Percentiles rank a stretch among this genome's conserved stretches.
These are phyloP conservation scores for Tulasnella sp. DNA, from an alignment of 768 basidiomycete genomes.

Conservation along the genomic window DNA sequence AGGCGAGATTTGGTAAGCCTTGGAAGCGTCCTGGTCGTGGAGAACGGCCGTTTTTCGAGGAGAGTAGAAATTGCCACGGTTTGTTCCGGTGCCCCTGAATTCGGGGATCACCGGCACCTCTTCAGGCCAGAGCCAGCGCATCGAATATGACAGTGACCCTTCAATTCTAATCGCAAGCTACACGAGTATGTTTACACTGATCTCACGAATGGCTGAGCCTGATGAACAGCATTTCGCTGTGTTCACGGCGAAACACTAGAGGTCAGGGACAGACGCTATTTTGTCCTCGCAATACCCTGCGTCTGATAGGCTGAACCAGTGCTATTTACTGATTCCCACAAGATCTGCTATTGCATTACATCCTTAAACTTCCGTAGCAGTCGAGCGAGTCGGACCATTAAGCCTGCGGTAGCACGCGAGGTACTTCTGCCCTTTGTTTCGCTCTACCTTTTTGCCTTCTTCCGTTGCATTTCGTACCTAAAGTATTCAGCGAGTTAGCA, in stretches of 20 bases:
- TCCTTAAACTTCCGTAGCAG: neutral
- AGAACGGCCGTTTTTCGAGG: neutral
- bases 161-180: too few relatives aligned
- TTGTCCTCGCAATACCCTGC: too few relatives aligned
- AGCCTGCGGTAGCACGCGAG: constrained; percentile 79
- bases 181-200: too few relatives aligned
- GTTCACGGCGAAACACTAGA: too few relatives aligned
- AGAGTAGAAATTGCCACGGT: neutral
- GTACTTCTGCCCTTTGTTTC: constrained; percentile 86
- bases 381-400: constrained; percentile 2
- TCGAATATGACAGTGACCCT: too few relatives aligned
- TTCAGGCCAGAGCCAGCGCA: too few relatives aligned
- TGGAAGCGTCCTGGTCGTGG: neutral
- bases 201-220: too few relatives aligned
- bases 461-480: constrained; percentile 71
- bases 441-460: constrained; percentile 92
- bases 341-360: too few relatives aligned
- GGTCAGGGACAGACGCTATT: too few relatives aligned
- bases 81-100: neutral
- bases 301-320: neutral
- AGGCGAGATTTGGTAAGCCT: neutral
- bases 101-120: neutral
- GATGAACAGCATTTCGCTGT: too few relatives aligned
- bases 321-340: too few relatives aligned
- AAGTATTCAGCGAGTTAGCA: constrained; percentile 22